A percentile compares a stretch with the other conserved stretches of the same genome.
Conservation (phyloP, 2,329 filamentous ascomycete species). For the Hirsutella thompsonii region DNA sequence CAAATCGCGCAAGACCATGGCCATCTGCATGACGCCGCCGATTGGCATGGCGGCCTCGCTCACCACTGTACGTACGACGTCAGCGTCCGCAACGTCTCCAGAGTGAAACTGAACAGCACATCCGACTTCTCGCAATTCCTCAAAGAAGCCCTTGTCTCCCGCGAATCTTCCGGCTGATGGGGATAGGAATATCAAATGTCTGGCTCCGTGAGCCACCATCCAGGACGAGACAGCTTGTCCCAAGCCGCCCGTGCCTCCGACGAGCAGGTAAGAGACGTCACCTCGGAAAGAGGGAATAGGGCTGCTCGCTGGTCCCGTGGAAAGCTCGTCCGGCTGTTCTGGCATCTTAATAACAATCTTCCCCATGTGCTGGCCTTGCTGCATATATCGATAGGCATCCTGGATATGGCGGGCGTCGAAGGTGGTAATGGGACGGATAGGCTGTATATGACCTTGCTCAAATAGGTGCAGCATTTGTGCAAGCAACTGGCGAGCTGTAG, state of each 20-base stretch:
- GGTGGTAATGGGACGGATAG: too few relatives aligned
- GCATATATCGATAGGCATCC: too few relatives aligned
- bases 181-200: slow-evolving; percentile 34
- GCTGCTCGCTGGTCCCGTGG: too few relatives aligned
- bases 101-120: too few relatives aligned
- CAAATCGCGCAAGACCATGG: slow-evolving; percentile 30
- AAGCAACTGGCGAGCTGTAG: too few relatives aligned
- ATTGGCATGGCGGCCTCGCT: slow-evolving; percentile 20
- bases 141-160: slow-evolving; percentile 26
- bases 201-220: slow-evolving; percentile 36
- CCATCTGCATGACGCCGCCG: slow-evolving; percentile 30
- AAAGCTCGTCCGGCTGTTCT: too few relatives aligned
- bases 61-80: slow-evolving; percentile 10
- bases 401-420: too few relatives aligned
- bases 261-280: slow-evolving; percentile 34
- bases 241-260: slow-evolving; percentile 38
- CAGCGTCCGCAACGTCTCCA: slow-evolving; percentile 32
- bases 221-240: slow-evolving; percentile 33
- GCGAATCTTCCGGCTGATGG: slow-evolving; percentile 26
- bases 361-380: too few relatives aligned
- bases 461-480: too few relatives aligned
- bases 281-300: too few relatives aligned
- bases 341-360: too few relatives aligned
- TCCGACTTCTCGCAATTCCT: slow-evolving; percentile 18
- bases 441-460: too few relatives aligned